These are phyloP conservation scores for Prinsepia uniflora DNA, from an alignment of 306 rosid species.

Conservation along the genomic window DNA sequence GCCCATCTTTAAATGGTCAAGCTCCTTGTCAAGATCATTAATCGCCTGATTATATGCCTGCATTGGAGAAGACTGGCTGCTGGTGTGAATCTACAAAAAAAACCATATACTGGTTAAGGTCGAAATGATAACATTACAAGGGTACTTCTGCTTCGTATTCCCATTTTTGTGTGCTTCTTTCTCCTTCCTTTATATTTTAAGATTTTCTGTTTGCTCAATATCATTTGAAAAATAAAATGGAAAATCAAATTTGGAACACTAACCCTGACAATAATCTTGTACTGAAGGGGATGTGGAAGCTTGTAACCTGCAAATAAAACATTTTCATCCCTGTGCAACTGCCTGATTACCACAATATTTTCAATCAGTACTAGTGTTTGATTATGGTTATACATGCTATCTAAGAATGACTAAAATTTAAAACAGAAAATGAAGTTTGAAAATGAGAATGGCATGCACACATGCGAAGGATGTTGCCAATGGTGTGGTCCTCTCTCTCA, in stretches of 20 bases:
- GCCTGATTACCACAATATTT: slow-evolving; percentile 43
- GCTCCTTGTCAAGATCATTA: slow-evolving; percentile 84
- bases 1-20: slow-evolving; percentile 64
- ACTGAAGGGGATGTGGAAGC: slow-evolving; percentile 95
- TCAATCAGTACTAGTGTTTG: slow-evolving; percentile 9
- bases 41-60: slow-evolving; percentile 93
- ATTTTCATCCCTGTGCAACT: slow-evolving; percentile 74
- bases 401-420: background rate
- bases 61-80: slow-evolving; percentile 91
- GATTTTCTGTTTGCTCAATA: no score
- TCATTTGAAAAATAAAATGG: no score
- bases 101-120: slow-evolving; percentile 4
- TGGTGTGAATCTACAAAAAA: slow-evolving; percentile 75
- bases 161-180: background rate
- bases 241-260: background rate
- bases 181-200: background rate
- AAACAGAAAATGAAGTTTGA: background rate
- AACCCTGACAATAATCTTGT: slow-evolving; percentile 72
- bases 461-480: slow-evolving; percentile 91
- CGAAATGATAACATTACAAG: slow-evolving; percentile 1
- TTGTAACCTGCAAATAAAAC: slow-evolving; percentile 88
- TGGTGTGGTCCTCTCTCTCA: slow-evolving; percentile 91
- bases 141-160: background rate
- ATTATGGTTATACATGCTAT: background rate
- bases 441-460: slow-evolving; percentile 17